phyloP scores from a whole-genome alignment of 2,329 filamentous ascomycete genomes.

The Lachnellula willkommii region DNA sequence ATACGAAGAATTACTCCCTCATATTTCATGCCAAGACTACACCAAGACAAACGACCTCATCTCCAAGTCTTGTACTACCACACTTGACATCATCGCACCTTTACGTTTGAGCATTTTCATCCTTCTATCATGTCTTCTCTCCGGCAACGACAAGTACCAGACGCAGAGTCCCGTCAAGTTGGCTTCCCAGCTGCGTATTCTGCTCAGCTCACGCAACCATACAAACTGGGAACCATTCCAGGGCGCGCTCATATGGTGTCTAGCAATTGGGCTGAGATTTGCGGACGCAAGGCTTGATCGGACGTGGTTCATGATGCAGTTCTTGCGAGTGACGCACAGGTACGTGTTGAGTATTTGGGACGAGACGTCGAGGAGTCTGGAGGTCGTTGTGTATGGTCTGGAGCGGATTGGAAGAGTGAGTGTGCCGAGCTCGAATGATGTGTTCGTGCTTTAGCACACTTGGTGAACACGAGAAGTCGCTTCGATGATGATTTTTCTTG shows the following conservation, averaged over 20 bases:
- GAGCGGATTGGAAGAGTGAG: not conserved
- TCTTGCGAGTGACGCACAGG: not conserved
- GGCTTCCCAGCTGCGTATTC: not conserved
- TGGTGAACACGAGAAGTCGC: too few species aligned
- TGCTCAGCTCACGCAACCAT: not conserved
- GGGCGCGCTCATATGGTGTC: not conserved
- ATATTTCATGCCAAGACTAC: not conserved
- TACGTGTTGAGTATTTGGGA: not conserved
- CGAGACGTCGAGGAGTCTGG: not conserved
- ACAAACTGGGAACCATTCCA: not conserved
- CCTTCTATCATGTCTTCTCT: not conserved
- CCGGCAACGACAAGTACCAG: not conserved
- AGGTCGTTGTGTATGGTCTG: not conserved
- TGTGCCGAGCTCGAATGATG: too few species aligned
- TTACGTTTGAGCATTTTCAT: not conserved
- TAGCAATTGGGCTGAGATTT: constrained; percentile 1
- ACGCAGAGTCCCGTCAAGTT: not conserved
- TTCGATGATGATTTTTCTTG: too few species aligned
- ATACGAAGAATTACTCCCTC: not conserved
- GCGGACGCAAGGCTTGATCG: not conserved
- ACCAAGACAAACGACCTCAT: too few species aligned
- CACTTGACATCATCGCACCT: not conserved
- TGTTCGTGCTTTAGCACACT: too few species aligned
- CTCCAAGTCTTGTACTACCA: not conserved
- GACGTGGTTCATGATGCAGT: constrained; percentile 4